These are phyloP conservation scores for Aurinia saxatilis DNA, from an alignment of 345 rosid genomes.

Conservation along the genomic window DNA sequence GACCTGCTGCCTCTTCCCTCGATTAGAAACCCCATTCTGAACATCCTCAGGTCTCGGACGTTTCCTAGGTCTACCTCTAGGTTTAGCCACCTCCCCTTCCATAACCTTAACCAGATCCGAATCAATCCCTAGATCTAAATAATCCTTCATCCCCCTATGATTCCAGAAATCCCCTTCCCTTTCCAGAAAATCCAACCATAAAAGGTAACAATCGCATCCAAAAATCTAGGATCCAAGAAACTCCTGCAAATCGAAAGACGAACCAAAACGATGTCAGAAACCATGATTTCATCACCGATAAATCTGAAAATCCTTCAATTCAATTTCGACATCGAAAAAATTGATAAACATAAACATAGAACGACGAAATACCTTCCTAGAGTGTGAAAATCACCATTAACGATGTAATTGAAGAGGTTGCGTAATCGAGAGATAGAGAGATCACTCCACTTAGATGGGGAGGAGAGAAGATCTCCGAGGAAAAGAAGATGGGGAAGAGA, in stretches of 20 bases:
- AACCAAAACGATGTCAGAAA: not conserved
- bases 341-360: no score
- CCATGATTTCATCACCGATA: no score
- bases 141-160: no score
- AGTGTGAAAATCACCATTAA: constrained; percentile 30
- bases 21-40: constrained; percentile 14
- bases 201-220: not conserved
- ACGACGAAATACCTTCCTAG: constrained; percentile 23
- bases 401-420: constrained; percentile 14
- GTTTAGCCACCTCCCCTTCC: constrained; percentile 48
- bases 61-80: constrained; percentile 80
- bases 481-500: no score
- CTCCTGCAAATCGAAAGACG: not conserved
- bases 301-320: not conserved
- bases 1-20: constrained; percentile 41
- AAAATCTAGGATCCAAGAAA: constrained; percentile 21
- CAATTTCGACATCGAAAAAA: not conserved
- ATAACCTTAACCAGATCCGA: constrained; percentile 31
- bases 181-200: not conserved
- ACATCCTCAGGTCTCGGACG: constrained; percentile 41
- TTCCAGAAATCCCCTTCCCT: constrained; percentile 5
- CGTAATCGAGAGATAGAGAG: no score
- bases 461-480: no score
- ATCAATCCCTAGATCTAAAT: constrained; percentile 22
- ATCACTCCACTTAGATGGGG: no score